Conservation (phyloP, 2,329 filamentous ascomycete species). For the Colletotrichum falcatum region DNA sequence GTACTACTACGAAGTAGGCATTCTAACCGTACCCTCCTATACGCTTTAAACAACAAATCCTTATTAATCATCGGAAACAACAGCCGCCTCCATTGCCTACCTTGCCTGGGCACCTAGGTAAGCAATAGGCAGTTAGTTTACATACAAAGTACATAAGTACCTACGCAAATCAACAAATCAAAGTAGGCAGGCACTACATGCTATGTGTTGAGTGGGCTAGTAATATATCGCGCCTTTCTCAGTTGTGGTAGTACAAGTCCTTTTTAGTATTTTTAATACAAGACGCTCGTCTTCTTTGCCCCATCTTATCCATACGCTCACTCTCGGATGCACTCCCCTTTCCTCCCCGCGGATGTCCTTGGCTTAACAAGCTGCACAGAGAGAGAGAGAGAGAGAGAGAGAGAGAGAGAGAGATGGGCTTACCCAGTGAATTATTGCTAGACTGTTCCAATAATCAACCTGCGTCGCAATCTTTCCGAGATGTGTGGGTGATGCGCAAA, state of each 20-base stretch:
- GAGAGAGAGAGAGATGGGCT: background rate
- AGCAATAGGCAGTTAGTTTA: too few species aligned
- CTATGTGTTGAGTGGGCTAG: background rate
- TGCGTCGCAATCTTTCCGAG: background rate
- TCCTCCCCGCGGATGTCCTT: too few species aligned
- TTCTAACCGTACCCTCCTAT: slow-evolving; percentile 10
- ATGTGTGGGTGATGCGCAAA: background rate
- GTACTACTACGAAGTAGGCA: too few species aligned
- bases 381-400: too few species aligned
- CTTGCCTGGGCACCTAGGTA: too few species aligned
- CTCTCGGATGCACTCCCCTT: background rate
- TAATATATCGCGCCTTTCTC: background rate
- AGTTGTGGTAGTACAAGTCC: too few species aligned
- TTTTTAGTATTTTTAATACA: too few species aligned
- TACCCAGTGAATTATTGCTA: background rate
- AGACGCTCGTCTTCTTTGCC: background rate
- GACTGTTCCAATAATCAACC: background rate
- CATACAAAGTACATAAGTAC: too few species aligned
- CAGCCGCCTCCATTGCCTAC: slow-evolving; percentile 9
- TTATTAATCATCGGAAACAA: background rate
- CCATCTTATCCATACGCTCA: background rate
- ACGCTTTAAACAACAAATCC: slow-evolving; percentile 13
- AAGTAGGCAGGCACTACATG: too few species aligned
- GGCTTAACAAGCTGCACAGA: too few species aligned
- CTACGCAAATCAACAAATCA: too few species aligned